A percentile compares a stretch with the other conserved stretches of the same genome.
Evolutionary conservation across 2,329 filamentous ascomycete genomes (phyloP).

Genomic region (Fusarium albosuccineum): DNA sequence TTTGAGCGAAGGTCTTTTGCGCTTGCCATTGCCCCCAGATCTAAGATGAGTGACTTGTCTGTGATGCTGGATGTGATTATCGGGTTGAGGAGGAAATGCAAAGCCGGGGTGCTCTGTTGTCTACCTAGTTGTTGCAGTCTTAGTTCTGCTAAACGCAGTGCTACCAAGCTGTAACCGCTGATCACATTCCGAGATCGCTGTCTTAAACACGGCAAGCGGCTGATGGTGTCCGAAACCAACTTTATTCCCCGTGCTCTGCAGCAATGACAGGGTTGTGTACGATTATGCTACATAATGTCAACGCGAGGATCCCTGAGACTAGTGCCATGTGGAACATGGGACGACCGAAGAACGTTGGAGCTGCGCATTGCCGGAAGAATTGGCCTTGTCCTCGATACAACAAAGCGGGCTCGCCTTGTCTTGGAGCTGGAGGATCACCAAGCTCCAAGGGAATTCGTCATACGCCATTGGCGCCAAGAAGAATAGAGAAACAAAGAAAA

Average conservation of each 20-base stretch:
- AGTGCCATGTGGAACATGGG: slow-evolving; percentile 29
- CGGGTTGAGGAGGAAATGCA: no score
- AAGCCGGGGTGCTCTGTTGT: no score
- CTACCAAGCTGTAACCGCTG: no score
- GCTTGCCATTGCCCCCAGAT: no score
- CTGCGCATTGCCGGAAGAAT: not conserved
- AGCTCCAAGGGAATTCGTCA: not conserved
- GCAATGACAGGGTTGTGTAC: slow-evolving; percentile 36
- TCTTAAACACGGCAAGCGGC: not conserved
- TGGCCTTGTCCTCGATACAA: not conserved
- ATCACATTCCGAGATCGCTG: no score
- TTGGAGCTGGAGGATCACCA: not conserved
- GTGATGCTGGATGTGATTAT: no score
- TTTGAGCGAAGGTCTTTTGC: no score
- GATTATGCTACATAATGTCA: slow-evolving; percentile 34
- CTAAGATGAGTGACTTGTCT: no score
- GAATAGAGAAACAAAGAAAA: not conserved
- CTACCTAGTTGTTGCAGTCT: no score
- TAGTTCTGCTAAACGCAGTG: no score
- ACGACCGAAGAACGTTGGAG: slow-evolving; percentile 10
- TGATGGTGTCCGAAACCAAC: not conserved
- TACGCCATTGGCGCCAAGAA: slow-evolving; percentile 1
- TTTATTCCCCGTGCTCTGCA: slow-evolving; percentile 12
- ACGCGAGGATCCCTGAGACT: slow-evolving; percentile 35
- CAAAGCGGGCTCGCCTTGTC: not conserved